Evolutionary conservation across 306 rosid species (phyloP).

Genomic region (Sicyos edulis): DNA sequence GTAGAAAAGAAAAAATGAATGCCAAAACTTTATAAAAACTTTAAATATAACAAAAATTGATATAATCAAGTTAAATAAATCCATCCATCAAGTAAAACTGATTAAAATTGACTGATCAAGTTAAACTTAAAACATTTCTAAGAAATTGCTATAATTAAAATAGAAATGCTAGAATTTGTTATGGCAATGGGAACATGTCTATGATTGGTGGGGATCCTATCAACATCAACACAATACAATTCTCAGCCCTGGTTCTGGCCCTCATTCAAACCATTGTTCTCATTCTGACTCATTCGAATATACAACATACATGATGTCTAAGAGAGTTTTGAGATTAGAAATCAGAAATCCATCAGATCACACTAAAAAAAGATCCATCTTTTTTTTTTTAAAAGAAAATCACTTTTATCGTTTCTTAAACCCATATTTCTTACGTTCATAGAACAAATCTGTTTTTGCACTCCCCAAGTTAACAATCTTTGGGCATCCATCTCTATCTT

Average conservation of each 20-base stretch:
- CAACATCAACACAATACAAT: too few relatives aligned
- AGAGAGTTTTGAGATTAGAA: background rate
- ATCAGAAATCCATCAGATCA: conserved; percentile 10
- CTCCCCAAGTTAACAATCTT: conserved; percentile 86
- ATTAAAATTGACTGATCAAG: too few relatives aligned
- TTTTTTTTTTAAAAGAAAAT: background rate
- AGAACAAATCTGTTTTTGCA: conserved; percentile 76
- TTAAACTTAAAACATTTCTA: too few relatives aligned
- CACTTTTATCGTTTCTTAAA: conserved; percentile 68
- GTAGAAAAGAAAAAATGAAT: too few relatives aligned
- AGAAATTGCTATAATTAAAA: too few relatives aligned
- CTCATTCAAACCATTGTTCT: background rate
- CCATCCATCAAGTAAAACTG: too few relatives aligned
- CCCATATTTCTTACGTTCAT: conserved; percentile 87
- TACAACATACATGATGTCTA: conserved; percentile 11
- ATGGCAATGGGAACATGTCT: too few relatives aligned
- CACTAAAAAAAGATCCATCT: conserved; percentile 3
- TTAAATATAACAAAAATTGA: too few relatives aligned
- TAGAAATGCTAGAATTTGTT: too few relatives aligned
- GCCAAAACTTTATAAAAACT: too few relatives aligned
- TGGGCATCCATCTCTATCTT: conserved; percentile 91
- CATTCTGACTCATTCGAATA: background rate
- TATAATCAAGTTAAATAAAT: too few relatives aligned
- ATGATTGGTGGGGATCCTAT: too few relatives aligned
- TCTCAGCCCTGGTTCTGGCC: background rate